Evolutionary conservation across 176 grass and related monocot genomes (phyloP).

Genomic region (Oryza rufipogon): DNA sequence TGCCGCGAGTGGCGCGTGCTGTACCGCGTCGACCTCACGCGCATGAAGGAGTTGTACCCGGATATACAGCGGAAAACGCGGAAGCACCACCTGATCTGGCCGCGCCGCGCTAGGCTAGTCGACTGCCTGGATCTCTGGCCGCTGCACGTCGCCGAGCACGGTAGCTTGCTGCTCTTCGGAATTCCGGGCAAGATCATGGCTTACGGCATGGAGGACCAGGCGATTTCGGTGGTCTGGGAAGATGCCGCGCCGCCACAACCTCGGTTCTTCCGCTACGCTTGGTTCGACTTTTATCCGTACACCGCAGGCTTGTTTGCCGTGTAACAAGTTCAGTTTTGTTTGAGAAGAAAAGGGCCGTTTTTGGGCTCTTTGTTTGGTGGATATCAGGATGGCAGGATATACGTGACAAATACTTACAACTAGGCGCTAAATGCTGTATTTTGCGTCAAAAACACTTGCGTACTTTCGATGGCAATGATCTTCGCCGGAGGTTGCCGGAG

Average conservation of each 20-base stretch:
- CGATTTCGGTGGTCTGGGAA: not conserved
- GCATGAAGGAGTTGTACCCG: not conserved
- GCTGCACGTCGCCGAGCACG: not conserved
- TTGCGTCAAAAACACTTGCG: no score
- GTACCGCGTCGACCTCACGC: slow-evolving; percentile 11
- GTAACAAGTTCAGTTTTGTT: not conserved
- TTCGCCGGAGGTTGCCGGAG: no score
- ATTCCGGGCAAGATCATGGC: slow-evolving; percentile 12
- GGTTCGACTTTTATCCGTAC: slow-evolving; percentile 6
- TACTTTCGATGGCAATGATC: no score
- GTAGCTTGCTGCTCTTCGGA: not conserved
- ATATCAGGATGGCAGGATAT: no score
- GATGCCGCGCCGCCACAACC: not conserved
- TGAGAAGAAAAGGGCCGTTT: no score
- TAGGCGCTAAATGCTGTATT: no score
- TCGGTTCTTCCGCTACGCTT: not conserved
- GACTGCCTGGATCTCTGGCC: not conserved
- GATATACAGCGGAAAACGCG: not conserved
- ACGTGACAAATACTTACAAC: no score
- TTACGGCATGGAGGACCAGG: not conserved
- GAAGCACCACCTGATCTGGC: not conserved
- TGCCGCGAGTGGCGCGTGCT: not conserved
- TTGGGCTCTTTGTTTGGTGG: no score
- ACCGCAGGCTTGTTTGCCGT: slow-evolving; percentile 9
- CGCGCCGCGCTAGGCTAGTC: not conserved